These are phyloP conservation scores for Leucocoprinus sp. DNA, from an alignment of 768 basidiomycete genomes.

Conservation along the genomic window DNA sequence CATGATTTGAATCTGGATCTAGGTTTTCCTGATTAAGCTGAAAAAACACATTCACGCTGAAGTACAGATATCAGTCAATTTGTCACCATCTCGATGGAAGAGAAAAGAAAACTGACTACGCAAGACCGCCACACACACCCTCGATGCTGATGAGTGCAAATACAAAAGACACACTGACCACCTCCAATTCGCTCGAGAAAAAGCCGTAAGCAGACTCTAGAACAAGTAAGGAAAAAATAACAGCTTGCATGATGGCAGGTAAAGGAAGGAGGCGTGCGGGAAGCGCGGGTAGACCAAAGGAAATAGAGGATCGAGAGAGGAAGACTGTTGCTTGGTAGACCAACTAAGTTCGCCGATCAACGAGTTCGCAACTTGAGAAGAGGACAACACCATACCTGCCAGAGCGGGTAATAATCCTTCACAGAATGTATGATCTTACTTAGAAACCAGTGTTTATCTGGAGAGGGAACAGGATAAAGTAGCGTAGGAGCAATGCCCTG, in stretches of 20 bases:
- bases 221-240: slow-evolving; percentile 52
- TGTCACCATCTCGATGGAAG: slow-evolving; percentile 11
- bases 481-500: slow-evolving; percentile 88
- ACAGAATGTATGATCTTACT: slow-evolving; percentile 74
- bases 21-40: slow-evolving; percentile 68
- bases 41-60: slow-evolving; percentile 81
- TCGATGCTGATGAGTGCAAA: slow-evolving; percentile 79
- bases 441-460: slow-evolving; percentile 50
- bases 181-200: slow-evolving; percentile 31
- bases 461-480: slow-evolving; percentile 74
- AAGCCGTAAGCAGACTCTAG: slow-evolving; percentile 65
- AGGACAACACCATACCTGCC: slow-evolving; percentile 51
- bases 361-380: not conserved
- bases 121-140: slow-evolving; percentile 87
- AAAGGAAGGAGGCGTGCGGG: slow-evolving; percentile 60
- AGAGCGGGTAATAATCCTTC: slow-evolving; percentile 91
- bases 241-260: slow-evolving; percentile 68
- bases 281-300: slow-evolving; percentile 74
- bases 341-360: slow-evolving; percentile 35
- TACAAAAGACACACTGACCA: slow-evolving; percentile 50
- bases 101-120: slow-evolving; percentile 55
- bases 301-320: slow-evolving; percentile 85
- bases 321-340: slow-evolving; percentile 90
- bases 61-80: not conserved
- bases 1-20: slow-evolving; percentile 34